These are phyloP conservation scores for Gilbertella persicaria DNA, from an alignment of 371 early-diverging fungal genomes.

Conservation along the genomic window DNA sequence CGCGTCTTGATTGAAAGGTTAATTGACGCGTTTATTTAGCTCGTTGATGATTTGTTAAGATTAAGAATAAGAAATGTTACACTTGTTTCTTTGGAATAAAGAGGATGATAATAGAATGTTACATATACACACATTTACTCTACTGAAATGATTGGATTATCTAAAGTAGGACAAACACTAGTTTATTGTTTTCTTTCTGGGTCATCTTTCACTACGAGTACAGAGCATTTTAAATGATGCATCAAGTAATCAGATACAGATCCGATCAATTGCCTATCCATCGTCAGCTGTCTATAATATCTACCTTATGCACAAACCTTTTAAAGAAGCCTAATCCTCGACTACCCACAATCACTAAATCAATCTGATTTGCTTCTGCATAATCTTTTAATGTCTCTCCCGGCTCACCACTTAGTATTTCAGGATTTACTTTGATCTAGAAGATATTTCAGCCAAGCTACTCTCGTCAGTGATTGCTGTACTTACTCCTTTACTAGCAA, in stretches of 20 bases:
- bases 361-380: constrained; percentile 25
- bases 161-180: no score
- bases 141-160: no score
- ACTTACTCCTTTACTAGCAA: constrained; percentile 32
- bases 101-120: no score
- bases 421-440: constrained; percentile 20
- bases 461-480: background rate
- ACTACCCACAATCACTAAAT: constrained; percentile 25
- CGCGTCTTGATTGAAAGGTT: no score
- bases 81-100: no score
- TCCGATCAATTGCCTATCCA: constrained; percentile 22
- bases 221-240: constrained; percentile 27
- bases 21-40: no score
- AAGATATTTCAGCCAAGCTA: background rate
- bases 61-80: no score
- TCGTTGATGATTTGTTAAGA: no score
- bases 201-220: constrained; percentile 24
- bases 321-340: constrained; percentile 28
- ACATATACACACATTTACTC: no score
- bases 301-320: constrained; percentile 10
- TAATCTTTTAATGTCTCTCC: constrained; percentile 28
- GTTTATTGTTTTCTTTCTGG: background rate
- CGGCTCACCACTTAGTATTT: constrained; percentile 27
- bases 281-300: constrained; percentile 2
- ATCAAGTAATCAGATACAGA: constrained; percentile 35